Base-by-base conservation (phyloP, 1,139 yeast species). In the Kurtzmaniella quercitrusa region DNA sequence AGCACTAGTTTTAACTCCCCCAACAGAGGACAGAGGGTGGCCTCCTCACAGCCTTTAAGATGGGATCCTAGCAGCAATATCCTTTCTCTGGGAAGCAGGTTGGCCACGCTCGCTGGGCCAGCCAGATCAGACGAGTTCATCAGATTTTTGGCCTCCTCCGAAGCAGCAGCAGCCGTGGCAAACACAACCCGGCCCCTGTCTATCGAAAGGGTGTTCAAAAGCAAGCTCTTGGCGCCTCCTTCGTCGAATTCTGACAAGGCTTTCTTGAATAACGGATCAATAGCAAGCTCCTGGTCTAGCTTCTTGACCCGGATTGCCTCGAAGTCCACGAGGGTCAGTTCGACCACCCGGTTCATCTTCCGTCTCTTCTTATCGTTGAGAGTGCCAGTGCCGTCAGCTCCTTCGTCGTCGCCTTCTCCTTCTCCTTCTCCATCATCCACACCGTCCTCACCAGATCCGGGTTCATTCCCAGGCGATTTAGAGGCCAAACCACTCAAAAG, bases 191-290 rank as follows among this genome's bases (percentile, higher is more conserved):
- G 60, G 0, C 90, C 88, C 1, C 70, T 58, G 52, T 82, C 86
- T 16, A 82, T 73, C 44, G 68, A 69, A 44, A 91, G 71, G 1
- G 91, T 81, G 53, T 89, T 90, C 54, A 89, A 65, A 41, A 91
- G 66, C 45, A 91, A 67, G 43, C 95, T 86, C 55, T 85, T 88
- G 9, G 97, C 91, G 5, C 98, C 97, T 33, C 97, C 96, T 65
- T 91, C 96, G 60, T 91, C 97, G 56, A 90, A 91, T 48, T 90
- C 96, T 0, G 96, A 88, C 41, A 91, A 72, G 41, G 95, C 91
- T 56, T 89, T 89, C 50, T 88, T 85, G 63, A 91, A 89, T 42
- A 91, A 70, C 0, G 97, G 97, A 62, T 91, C 97, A 41, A 89
- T 85, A 8, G 84, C 77, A 24, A 87, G 66, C 53, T 87, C 95